These are phyloP conservation scores for Lasiodiplodia theobromae DNA, from an alignment of 2,329 filamentous ascomycete genomes.

Conservation along the genomic window DNA sequence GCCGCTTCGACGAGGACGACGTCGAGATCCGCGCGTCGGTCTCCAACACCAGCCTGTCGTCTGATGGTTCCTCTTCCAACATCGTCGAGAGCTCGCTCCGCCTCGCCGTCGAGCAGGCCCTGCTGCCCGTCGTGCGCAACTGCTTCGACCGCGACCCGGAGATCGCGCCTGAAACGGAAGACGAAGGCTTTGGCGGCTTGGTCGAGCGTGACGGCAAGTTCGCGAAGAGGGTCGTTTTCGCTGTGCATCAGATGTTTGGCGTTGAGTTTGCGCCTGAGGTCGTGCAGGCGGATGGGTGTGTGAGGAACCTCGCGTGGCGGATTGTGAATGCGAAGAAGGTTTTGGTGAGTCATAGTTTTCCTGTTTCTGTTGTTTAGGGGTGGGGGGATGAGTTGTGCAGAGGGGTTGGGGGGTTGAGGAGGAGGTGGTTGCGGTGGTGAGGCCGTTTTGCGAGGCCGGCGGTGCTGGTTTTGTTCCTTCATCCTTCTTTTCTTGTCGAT, in stretches of 20 bases:
- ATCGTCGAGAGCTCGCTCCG: slow-evolving; percentile 65
- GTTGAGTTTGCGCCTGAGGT: slow-evolving; percentile 94
- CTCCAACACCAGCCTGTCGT: not conserved
- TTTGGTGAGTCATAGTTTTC: slow-evolving; percentile 66
- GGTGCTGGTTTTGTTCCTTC: not conserved
- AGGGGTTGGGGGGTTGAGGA: too few species aligned
- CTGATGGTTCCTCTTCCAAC: not conserved
- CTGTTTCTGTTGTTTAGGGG: not conserved
- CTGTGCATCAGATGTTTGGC: slow-evolving; percentile 94
- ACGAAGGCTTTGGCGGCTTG: slow-evolving; percentile 83
- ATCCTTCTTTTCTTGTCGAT: not conserved
- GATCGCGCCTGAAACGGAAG: slow-evolving; percentile 79
- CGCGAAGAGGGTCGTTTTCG: slow-evolving; percentile 88
- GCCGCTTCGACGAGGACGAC: slow-evolving; percentile 78
- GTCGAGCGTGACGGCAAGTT: slow-evolving; percentile 91
- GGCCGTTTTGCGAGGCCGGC: not conserved
- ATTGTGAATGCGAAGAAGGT: slow-evolving; percentile 97
- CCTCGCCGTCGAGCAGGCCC: slow-evolving; percentile 73
- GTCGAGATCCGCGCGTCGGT: slow-evolving; percentile 56
- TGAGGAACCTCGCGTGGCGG: slow-evolving; percentile 90
- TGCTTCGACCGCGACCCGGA: slow-evolving; percentile 93
- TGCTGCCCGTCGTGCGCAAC: slow-evolving; percentile 85
- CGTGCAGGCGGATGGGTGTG: slow-evolving; percentile 88
- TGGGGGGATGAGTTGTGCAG: too few species aligned
- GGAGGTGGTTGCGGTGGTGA: too few species aligned